Conservation (phyloP, 2,329 filamentous ascomycete genomes). For the Alternaria panax region DNA sequence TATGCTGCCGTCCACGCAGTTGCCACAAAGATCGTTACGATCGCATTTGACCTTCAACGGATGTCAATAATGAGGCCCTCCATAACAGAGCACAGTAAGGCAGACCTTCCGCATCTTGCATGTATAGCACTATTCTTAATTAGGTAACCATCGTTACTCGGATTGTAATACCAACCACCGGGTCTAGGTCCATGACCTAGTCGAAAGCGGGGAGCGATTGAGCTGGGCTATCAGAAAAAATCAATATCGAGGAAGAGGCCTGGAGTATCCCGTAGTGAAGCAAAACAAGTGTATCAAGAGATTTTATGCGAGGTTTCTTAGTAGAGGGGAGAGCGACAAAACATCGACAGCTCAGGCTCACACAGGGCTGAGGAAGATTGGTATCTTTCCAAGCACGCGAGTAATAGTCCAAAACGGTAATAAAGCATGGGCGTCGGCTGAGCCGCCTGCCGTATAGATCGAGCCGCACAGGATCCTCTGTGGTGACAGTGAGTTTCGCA, state of each 20-base stretch:
- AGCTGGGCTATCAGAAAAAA: too few species aligned
- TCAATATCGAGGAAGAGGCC: too few species aligned
- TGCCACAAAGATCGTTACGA: constrained; percentile 33
- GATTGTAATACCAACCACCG: neutral
- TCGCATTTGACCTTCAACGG: constrained; percentile 26
- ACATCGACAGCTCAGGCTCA: neutral
- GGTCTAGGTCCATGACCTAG: neutral
- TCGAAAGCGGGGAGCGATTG: neutral
- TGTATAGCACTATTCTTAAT: neutral
- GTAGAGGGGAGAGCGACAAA: neutral
- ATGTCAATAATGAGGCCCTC: neutral
- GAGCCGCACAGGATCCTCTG: neutral
- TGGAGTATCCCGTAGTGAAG: too few species aligned
- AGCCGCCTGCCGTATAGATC: neutral
- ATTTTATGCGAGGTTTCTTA: neutral
- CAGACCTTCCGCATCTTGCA: neutral
- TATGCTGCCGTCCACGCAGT: constrained; percentile 32
- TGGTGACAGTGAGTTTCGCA: neutral
- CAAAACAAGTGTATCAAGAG: too few species aligned
- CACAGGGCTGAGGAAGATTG: neutral
- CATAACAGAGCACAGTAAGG: neutral
- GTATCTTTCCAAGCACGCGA: neutral
- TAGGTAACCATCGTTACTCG: neutral
- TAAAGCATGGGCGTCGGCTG: neutral
- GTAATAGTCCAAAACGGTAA: neutral